Evolutionary conservation across 2,329 filamentous ascomycete species (phyloP).

Genomic region (Colletotrichum shisoi): DNA sequence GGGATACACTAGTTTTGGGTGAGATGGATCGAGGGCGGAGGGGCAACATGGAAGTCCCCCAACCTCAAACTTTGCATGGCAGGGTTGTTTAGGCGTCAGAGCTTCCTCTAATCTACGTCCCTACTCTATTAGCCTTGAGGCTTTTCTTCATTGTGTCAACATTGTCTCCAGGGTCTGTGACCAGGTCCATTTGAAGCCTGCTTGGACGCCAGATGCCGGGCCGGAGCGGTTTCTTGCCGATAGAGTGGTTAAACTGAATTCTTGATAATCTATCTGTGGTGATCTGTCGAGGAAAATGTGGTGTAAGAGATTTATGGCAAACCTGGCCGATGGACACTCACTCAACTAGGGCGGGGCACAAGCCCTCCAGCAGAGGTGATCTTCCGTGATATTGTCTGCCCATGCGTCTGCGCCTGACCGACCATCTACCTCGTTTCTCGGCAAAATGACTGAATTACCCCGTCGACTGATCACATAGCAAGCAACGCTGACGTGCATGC

Average conservation of each 20-base stretch:
- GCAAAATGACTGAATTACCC: neutral
- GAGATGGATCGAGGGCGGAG: constrained; percentile 29
- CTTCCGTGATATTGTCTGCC: neutral
- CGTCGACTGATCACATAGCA: neutral
- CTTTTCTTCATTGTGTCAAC: constrained; percentile 29
- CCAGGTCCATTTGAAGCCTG: constrained; percentile 12
- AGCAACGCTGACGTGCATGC: neutral
- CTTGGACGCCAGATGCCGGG: constrained; percentile 13
- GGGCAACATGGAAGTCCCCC: constrained; percentile 17
- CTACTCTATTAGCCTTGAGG: constrained; percentile 29
- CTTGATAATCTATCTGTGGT: neutral
- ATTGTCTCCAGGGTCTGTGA: constrained; percentile 23
- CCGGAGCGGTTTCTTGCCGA: constrained; percentile 8
- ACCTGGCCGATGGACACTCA: neutral
- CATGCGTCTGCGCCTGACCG: no score
- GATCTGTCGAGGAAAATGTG: neutral
- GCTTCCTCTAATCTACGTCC: constrained; percentile 31
- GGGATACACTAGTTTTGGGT: constrained; percentile 23
- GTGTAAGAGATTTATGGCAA: neutral
- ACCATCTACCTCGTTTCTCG: neutral
- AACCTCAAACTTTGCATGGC: constrained; percentile 37
- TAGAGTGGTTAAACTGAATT: constrained; percentile 38
- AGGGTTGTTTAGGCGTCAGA: constrained; percentile 40
- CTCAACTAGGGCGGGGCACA: no score
- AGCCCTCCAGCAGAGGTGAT: neutral